Evolutionary conservation across 2,329 filamentous ascomycete species (phyloP), one percentile per base, ranked within the genome.

Genomic region (Cadophora sp.): DNA sequence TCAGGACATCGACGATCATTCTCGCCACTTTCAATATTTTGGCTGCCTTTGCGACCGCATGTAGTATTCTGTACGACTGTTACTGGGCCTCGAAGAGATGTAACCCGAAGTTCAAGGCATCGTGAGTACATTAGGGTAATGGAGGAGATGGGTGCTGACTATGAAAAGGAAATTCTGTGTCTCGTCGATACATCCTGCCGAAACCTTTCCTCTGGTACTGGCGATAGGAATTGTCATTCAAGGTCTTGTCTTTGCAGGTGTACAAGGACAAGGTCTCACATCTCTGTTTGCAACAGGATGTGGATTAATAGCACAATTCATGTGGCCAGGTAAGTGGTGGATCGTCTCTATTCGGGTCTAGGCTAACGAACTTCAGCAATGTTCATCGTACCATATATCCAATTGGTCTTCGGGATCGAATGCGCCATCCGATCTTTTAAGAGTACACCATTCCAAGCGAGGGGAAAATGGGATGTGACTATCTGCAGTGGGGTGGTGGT

Each of bases 301-400:
- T 75, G 81, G 82, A 14, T 72, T 81, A 22, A 81, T 87, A 46
- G 85, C 87, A 6, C 85, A 88, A 73, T 79, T 87, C 40, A 85
- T 89, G 84, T 83, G 89, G 72, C 86, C 87, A 75, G 86, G 88
- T 89, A 81, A 66, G 76, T 76, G 53, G 29, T n/a, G 7, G n/a
- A 16, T 51, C 9, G 7, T 29, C 7, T 19, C 34, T 19, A 1
- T 4, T 37, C 3, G 8, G 50, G 0, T 24, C 5, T 31, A 50
- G 27, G 62, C 77, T 79, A 64, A 79, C 65, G 14, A 40, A n/a
- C 81, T 74, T 11, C 66, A 91, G 90, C 87, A 8, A 82, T 91
- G 43, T 91, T 92, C 73, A 83, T 92, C 63, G 84, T 88, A 9
- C 89, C 89, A 29, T 91, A 85, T 70, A 84, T 89, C 37, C 89